Conservation (phyloP, 805 yeast genomes). For the Saccharomycopsis fermentans region DNA sequence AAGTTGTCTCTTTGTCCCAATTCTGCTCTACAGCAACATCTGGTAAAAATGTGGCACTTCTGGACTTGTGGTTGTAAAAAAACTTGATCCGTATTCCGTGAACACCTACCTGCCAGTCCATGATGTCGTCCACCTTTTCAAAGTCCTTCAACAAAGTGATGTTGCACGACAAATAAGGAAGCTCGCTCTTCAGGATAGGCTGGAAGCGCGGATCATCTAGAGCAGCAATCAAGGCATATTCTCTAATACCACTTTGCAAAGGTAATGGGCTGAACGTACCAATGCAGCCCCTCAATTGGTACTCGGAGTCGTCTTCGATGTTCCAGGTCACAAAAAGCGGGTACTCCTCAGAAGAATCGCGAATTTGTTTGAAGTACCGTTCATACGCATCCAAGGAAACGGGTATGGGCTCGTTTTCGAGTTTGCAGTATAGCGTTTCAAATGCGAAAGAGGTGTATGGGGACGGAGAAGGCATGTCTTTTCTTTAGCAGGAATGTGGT, state of each 20-base stretch:
- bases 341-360: slow-evolving; percentile 21
- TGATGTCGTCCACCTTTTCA: slow-evolving; percentile 37
- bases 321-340: slow-evolving; percentile 92
- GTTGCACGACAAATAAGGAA: slow-evolving; percentile 35
- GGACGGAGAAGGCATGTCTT: slow-evolving; percentile 10
- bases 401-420: slow-evolving; percentile 19
- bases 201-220: slow-evolving; percentile 68
- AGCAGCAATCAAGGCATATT: slow-evolving; percentile 61
- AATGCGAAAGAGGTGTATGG: slow-evolving; percentile 33
- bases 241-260: slow-evolving; percentile 46
- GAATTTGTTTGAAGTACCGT: slow-evolving; percentile 1
- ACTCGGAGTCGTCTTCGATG: slow-evolving; percentile 24
- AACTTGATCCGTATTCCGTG: slow-evolving; percentile 71
- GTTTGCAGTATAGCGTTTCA: slow-evolving; percentile 27
- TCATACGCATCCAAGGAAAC: not conserved
- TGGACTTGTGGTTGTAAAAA: slow-evolving; percentile 28
- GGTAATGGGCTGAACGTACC: slow-evolving; percentile 66
- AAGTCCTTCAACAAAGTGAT: slow-evolving; percentile 60
- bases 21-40: slow-evolving; percentile 82
- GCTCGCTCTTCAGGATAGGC: slow-evolving; percentile 49
- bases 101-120: slow-evolving; percentile 71
- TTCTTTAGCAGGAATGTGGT: not conserved
- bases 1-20: slow-evolving; percentile 67
- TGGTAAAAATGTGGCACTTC: slow-evolving; percentile 80
- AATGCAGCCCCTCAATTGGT: slow-evolving; percentile 75